These are phyloP conservation scores for Suillus weaverae DNA, from an alignment of 768 basidiomycete species.

Conservation along the genomic window DNA sequence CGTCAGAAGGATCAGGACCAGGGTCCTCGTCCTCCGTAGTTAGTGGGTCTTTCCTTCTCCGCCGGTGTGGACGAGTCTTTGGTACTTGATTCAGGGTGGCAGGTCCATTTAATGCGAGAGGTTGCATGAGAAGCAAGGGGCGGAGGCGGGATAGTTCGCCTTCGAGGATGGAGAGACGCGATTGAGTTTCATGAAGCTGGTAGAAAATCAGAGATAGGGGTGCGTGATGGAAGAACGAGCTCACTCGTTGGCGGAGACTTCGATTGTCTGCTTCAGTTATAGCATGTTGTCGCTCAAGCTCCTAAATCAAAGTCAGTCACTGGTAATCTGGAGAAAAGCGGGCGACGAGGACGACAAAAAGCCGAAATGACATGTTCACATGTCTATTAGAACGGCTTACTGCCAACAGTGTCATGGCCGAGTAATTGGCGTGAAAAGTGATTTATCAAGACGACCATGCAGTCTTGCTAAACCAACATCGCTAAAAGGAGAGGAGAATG, in stretches of 20 bases:
- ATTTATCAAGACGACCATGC: neutral
- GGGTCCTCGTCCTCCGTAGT: constrained; percentile 28
- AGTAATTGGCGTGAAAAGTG: neutral
- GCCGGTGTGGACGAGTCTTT: constrained; percentile 27
- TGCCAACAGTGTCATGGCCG: neutral
- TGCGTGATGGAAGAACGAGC: constrained; percentile 10
- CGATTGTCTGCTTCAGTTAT: constrained; percentile 62
- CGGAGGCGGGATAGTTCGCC: constrained; percentile 63
- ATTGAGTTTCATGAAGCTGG: constrained; percentile 61
- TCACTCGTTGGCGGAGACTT: constrained; percentile 59
- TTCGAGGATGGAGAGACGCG: constrained; percentile 56
- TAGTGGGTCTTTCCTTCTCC: constrained; percentile 27
- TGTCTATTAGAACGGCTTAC: neutral
- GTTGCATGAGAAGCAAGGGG: constrained; percentile 69
- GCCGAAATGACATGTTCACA: neutral
- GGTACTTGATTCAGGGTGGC: constrained; percentile 17
- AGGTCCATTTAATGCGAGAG: constrained; percentile 32
- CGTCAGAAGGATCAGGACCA: constrained; percentile 24
- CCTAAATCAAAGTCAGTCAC: constrained; percentile 39
- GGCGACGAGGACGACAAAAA: neutral
- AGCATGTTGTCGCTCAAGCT: constrained; percentile 51
- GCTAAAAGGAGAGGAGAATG: constrained; percentile 3
- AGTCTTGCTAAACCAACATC: constrained; percentile 4
- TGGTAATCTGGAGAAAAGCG: neutral
- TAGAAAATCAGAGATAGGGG: constrained; percentile 9